Conservation (phyloP, 768 basidiomycete genomes). For the Candolleomyces aberdarensis region DNA sequence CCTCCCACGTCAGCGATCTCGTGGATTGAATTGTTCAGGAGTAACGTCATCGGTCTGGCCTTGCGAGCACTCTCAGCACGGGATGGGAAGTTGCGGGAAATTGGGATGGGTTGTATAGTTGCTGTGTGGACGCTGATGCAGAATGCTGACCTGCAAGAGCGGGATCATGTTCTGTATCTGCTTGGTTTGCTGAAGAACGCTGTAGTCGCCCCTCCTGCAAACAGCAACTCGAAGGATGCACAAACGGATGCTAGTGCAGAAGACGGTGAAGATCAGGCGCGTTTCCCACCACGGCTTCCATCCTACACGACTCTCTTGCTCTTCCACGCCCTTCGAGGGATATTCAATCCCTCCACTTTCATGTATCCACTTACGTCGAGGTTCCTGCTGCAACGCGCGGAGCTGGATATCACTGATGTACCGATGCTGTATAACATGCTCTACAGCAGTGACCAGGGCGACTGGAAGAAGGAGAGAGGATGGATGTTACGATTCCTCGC, state of each 20-base stretch:
- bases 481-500: constrained; percentile 87
- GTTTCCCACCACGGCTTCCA: constrained; percentile 57
- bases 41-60: constrained; percentile 72
- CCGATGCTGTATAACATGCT: constrained; percentile 90
- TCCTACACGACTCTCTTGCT: constrained; percentile 79
- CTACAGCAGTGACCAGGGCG: constrained; percentile 73
- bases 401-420: constrained; percentile 77
- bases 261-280: constrained; percentile 14
- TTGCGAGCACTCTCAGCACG: constrained; percentile 71
- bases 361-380: constrained; percentile 83
- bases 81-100: constrained; percentile 53
- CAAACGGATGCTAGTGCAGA: background rate
- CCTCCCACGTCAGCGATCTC: constrained; percentile 55
- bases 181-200: constrained; percentile 63
- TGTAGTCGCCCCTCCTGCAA: constrained; percentile 35
- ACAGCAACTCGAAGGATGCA: constrained; percentile 9
- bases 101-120: constrained; percentile 60
- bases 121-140: constrained; percentile 56
- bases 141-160: constrained; percentile 73
- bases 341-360: constrained; percentile 87
- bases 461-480: constrained; percentile 83
- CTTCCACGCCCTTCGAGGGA: constrained; percentile 72
- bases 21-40: constrained; percentile 88
- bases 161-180: constrained; percentile 68
- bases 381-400: constrained; percentile 87